Conservation (phyloP, 2,329 filamentous ascomycete genomes). For the Rhynchosporium graminicola region DNA sequence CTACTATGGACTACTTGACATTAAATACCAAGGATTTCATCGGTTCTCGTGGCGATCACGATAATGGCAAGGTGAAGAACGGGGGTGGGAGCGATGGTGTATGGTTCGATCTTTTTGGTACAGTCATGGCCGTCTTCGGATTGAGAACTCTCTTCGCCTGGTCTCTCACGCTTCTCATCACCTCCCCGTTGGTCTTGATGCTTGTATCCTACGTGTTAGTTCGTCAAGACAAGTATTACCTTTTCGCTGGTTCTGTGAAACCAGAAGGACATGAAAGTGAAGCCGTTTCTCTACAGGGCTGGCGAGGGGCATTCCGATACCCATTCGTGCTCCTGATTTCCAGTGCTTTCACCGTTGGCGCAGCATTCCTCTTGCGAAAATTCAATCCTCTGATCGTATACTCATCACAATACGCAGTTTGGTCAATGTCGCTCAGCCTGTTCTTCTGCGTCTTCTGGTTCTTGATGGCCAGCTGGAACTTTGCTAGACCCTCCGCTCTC, state of each 20-base stretch:
- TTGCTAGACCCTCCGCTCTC: constrained; percentile 80
- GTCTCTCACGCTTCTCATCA: constrained; percentile 79
- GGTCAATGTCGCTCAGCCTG: constrained; percentile 81
- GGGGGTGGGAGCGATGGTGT: constrained; percentile 71
- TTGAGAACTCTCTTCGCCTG: constrained; percentile 85
- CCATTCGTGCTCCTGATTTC: constrained; percentile 73
- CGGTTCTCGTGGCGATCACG: constrained; percentile 55
- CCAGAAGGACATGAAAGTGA: constrained; percentile 62
- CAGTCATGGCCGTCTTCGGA: constrained; percentile 73
- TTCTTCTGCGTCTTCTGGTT: constrained; percentile 86
- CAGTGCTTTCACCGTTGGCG: constrained; percentile 66
- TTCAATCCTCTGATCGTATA: constrained; percentile 91
- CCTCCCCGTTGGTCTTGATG: constrained; percentile 72
- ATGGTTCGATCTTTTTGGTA: constrained; percentile 93
- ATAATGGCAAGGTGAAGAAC: constrained; percentile 63
- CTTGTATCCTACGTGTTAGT: constrained; percentile 68
- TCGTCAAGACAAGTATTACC: constrained; percentile 80
- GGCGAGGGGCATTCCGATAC: constrained; percentile 81
- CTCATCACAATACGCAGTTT: constrained; percentile 83
- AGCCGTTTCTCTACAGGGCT: constrained; percentile 67
- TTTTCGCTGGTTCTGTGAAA: constrained; percentile 66
- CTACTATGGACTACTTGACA: constrained; percentile 71
- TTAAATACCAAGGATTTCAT: constrained; percentile 68
- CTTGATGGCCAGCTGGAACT: constrained; percentile 74
- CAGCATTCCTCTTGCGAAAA: constrained; percentile 75